Base-by-base conservation (phyloP, 2,329 filamentous ascomycete genomes). In the Neofusicoccum parvum region DNA sequence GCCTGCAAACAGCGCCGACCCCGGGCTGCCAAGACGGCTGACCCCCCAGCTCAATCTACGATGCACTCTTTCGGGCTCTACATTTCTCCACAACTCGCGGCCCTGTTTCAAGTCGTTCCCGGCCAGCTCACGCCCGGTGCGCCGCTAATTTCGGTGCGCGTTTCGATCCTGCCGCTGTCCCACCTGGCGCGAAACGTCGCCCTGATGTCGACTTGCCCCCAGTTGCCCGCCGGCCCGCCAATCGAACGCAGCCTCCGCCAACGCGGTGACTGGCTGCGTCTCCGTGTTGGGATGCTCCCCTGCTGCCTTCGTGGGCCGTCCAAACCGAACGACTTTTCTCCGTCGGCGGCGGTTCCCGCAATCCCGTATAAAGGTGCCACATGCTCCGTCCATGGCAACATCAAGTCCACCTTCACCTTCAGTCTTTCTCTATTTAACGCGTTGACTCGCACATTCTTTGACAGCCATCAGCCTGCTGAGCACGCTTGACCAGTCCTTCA, bases 401-500 rank as follows among this genome's bases (percentile, higher is more conserved):
- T 6, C 56, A 46, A 60, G 43, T 46, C 9, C 17, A 62, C 3
- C 46, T 51, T 51, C 46, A 54, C 17, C 62, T 46, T 46, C 62
- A 64, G 48, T 64, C 62, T 46, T 64, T 64, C 49, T 51, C 59
- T 62, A 49, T 60, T 58, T 48, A 60, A 60, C 27, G 56, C 56
- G 56, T 60, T 60, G 56, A 60, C n/a, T 51, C 59, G 45, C 45
- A 17, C 59, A 5, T 50, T 62, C 59, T 51, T 62, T 62, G 23
- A 39, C 59, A 62, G 59, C 48, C 59, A 62, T 17, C 59, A 62
- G 59, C 59, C 23, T 62, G 59, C 59, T 43, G 59, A 32, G 59
- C 48, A 62, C 58, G 54, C 54, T 12, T 59, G 54, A 43, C 36
- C 53, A 39, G 64, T 46, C 36, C 37, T 58, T 53, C 46, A 23